Evolutionary conservation across 1,139 yeast species (phyloP), one percentile per base, ranked within the genome.

Genomic region (Zygoascus sp.): DNA sequence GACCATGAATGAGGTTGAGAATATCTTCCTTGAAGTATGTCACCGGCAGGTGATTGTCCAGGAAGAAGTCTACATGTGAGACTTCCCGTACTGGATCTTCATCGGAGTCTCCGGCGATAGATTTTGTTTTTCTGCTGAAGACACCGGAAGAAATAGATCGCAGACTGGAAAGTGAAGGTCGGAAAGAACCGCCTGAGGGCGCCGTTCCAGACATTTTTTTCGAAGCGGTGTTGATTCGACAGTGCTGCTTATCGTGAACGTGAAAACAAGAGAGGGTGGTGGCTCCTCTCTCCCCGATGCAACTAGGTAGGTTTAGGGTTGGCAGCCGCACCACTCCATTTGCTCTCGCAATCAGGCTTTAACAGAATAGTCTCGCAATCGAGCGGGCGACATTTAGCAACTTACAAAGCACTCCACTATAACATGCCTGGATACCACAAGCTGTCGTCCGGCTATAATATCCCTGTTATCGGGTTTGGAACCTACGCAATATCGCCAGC

Each of bases 21-120:
- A 92, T 72, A 62, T 90, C 97, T 53, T 83, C 86, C 60, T 86
- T 85, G 63, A 92, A 83, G 64, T 89, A 89, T 56, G 85, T 95
- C 19, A 74, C 59, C 0, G 97, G 97, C 48, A 92, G 72, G 2
- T 87, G 66, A 57, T 83, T 81, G 61, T 87, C 95, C 47, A 87
- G 66, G 2, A 61, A 58, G 42, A 55, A 53, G 34, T 54, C 50
- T 16, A 53, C 56, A 42, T 50, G 42, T 2, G 61, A 59, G 16
- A 58, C 45, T 19, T 54, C 61, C 15, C 20, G 17, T 10, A 21
- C 11, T 13, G 53, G 56, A 28, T 56, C 60, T 9, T 52, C 56
- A 17, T 55, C 58, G 3, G 50, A 53, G 11, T 52, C 58, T 7
- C 54, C 44, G 19, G 25, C 35, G 27, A 41, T 13, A 9, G 42